Conservation (phyloP, 257 asterid genomes). For the Scutellaria baicalensis region DNA sequence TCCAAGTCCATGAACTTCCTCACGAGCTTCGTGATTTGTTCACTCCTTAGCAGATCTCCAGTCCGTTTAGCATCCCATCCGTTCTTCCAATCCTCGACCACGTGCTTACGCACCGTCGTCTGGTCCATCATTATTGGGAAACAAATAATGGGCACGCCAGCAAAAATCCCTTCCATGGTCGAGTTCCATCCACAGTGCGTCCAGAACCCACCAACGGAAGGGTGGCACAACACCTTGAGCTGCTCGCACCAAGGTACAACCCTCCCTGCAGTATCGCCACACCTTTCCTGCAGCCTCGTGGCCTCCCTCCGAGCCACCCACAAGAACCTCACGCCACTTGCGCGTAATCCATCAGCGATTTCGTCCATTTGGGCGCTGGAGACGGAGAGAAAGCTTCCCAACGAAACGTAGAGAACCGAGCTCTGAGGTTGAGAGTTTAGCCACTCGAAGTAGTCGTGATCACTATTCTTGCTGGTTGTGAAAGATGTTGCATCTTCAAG, state of each 20-base stretch:
- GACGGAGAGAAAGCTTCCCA: constrained; percentile 66
- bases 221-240: constrained; percentile 44
- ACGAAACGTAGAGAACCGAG: constrained; percentile 58
- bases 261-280: constrained; percentile 32
- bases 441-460: constrained; percentile 39
- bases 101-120: constrained; percentile 33
- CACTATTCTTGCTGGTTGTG: background rate
- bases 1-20: constrained; percentile 45
- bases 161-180: constrained; percentile 46
- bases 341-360: constrained; percentile 39
- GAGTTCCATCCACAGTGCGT: constrained; percentile 80
- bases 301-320: constrained; percentile 78
- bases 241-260: constrained; percentile 63
- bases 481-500: background rate
- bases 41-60: constrained; percentile 26
- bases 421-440: constrained; percentile 50
- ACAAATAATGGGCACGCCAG: constrained; percentile 51
- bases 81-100: constrained; percentile 65
- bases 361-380: constrained; percentile 53
- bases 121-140: constrained; percentile 55
- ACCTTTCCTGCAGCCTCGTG: constrained; percentile 27
- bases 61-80: constrained; percentile 43
- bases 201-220: constrained; percentile 68
- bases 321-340: constrained; percentile 47
- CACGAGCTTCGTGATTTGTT: constrained; percentile 26